These are phyloP conservation scores for Arthrobotrys megalospora DNA, from an alignment of 2,329 filamentous ascomycete genomes.

Conservation along the genomic window DNA sequence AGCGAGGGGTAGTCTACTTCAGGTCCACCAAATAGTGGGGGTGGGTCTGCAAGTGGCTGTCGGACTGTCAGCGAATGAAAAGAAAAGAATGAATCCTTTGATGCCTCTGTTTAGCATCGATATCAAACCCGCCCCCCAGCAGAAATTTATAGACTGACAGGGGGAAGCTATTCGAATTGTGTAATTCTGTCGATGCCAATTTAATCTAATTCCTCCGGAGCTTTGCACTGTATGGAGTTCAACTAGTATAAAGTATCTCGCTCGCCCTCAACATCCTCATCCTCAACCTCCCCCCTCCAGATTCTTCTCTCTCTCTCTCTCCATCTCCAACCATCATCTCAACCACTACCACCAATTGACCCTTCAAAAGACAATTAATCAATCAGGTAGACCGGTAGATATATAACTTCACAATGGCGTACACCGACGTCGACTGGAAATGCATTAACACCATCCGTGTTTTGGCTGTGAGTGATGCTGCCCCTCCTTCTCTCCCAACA, in stretches of 20 bases:
- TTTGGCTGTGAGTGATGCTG: slow-evolving; percentile 84
- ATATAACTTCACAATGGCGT: slow-evolving; percentile 76
- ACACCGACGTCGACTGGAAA: slow-evolving; percentile 87
- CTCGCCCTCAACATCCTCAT: background rate
- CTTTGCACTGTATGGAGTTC: background rate
- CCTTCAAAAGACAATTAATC: background rate
- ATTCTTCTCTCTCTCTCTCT: background rate
- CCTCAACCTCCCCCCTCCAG: background rate
- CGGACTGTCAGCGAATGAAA: slow-evolving; percentile 23
- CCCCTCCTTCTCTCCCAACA: slow-evolving; percentile 60
- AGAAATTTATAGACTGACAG: background rate
- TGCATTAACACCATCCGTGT: slow-evolving; percentile 98
- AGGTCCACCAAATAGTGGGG: background rate
- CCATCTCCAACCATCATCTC: background rate
- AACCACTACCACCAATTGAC: slow-evolving; percentile 8
- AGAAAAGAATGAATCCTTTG: slow-evolving; percentile 22
- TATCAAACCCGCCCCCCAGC: background rate
- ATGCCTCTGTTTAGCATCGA: background rate
- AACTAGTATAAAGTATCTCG: slow-evolving; percentile 12
- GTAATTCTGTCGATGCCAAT: background rate
- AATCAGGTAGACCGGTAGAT: slow-evolving; percentile 7
- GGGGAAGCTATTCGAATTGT: too few relatives aligned
- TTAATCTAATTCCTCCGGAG: too few relatives aligned
- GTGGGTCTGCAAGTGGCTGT: background rate
- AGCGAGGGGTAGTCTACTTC: slow-evolving; percentile 1